phyloP scores from a whole-genome alignment of 202 grass and related monocot species.

The Digitaria exilis region DNA sequence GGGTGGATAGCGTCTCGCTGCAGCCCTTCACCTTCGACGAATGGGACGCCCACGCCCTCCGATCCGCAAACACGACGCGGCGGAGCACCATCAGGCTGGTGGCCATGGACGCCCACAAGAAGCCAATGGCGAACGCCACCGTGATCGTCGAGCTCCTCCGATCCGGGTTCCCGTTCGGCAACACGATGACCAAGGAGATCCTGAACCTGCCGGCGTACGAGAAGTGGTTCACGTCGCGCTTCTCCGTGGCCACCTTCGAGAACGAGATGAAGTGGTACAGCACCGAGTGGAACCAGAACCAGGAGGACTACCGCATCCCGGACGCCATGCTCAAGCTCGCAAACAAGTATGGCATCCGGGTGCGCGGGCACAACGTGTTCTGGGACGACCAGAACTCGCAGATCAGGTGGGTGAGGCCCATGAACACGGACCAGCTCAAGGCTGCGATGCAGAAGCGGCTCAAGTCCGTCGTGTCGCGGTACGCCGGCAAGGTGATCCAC shows the following conservation, averaged over 20 bases:
- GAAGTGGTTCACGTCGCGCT: constrained; percentile 74
- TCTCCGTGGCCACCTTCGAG: constrained; percentile 82
- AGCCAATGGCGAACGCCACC: not conserved
- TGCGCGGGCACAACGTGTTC: constrained; percentile 80
- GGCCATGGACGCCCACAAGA: not conserved
- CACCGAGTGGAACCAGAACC: not conserved
- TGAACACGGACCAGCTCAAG: constrained; percentile 3
- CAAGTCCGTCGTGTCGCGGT: not conserved
- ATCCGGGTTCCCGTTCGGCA: not conserved
- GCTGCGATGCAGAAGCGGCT: not conserved
- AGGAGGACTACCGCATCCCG: not conserved
- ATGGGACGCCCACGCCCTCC: constrained; percentile 49
- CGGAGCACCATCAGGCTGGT: not conserved
- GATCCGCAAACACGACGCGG: not conserved
- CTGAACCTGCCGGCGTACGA: constrained; percentile 50
- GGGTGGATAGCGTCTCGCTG: constrained; percentile 39
- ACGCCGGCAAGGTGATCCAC: not conserved
- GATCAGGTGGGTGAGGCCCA: constrained; percentile 53
- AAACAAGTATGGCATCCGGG: constrained; percentile 21
- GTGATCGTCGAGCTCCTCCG: not conserved
- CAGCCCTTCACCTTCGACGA: constrained; percentile 67
- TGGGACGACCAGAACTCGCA: constrained; percentile 69
- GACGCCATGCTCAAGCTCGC: not conserved
- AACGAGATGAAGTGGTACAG: constrained; percentile 96
- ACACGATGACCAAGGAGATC: constrained; percentile 51